These are phyloP conservation scores for Claviceps sorghi DNA, from an alignment of 2,329 filamentous ascomycete species.

Conservation along the genomic window DNA sequence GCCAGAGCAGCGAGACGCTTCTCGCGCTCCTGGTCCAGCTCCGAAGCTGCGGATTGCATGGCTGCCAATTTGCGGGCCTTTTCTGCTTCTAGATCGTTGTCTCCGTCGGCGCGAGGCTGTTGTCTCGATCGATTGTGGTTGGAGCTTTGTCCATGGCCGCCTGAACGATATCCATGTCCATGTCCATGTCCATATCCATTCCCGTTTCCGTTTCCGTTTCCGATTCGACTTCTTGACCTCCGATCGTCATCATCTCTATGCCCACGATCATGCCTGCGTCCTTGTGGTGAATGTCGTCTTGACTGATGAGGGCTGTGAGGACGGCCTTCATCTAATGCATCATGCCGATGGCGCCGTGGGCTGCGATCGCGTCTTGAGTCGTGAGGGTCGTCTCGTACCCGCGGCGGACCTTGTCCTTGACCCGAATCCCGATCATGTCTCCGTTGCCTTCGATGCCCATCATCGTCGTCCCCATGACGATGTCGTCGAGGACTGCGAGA, in stretches of 20 bases:
- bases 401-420: slow-evolving; percentile 10
- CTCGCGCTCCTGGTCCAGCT: slow-evolving; percentile 56
- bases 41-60: slow-evolving; percentile 57
- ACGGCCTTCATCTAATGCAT: neutral
- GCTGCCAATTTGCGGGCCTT: slow-evolving; percentile 53
- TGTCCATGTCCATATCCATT: neutral
- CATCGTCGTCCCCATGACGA: slow-evolving; percentile 12
- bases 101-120: slow-evolving; percentile 1
- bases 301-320: neutral
- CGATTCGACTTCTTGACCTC: neutral
- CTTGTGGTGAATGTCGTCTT: neutral
- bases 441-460: slow-evolving; percentile 4
- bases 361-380: slow-evolving; percentile 4
- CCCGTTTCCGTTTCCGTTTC: neutral
- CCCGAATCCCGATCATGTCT: slow-evolving; percentile 13
- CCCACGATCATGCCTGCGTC: slow-evolving; percentile 8
- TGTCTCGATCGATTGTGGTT: neutral
- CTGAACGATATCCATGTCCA: neutral
- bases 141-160: slow-evolving; percentile 9
- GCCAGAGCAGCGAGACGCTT: slow-evolving; percentile 52
- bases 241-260: neutral
- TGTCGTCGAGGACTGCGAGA: slow-evolving; percentile 27
- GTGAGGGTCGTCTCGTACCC: slow-evolving; percentile 9
- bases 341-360: neutral
- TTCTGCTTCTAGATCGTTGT: slow-evolving; percentile 36